A percentile compares a stretch with the other conserved stretches of the same genome.
phyloP scores from a whole-genome alignment of 2,329 filamentous ascomycete species.

The Xylariaceae sp. region DNA sequence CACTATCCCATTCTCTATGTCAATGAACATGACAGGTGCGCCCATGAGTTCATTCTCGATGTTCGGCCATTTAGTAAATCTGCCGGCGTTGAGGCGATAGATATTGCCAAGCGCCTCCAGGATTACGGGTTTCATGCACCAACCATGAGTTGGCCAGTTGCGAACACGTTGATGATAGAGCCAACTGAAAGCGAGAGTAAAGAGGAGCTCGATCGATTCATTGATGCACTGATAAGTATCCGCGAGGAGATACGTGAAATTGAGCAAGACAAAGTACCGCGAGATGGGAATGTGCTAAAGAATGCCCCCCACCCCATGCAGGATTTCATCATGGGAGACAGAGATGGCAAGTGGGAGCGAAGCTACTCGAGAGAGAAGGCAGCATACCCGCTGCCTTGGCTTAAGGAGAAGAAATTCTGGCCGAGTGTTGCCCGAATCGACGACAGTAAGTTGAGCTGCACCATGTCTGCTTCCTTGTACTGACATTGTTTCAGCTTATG shows the following conservation, averaged over 20 bases:
- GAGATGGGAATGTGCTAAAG: constrained; percentile 83
- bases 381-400: constrained; percentile 81
- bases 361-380: constrained; percentile 81
- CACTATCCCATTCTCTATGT: constrained; percentile 95
- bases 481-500: constrained; percentile 66
- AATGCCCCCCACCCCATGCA: constrained; percentile 85
- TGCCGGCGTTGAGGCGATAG: constrained; percentile 86
- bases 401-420: constrained; percentile 98
- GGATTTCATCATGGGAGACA: constrained; percentile 71
- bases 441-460: constrained; percentile 68
- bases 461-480: not conserved
- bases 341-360: constrained; percentile 75
- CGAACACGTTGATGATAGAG: constrained; percentile 97
- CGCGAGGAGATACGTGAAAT: constrained; percentile 82
- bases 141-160: constrained; percentile 95
- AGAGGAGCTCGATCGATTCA: constrained; percentile 91
- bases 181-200: constrained; percentile 94
- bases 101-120: constrained; percentile 94
- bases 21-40: constrained; percentile 84
- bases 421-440: constrained; percentile 84
- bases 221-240: constrained; percentile 86
- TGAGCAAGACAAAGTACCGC: constrained; percentile 78
- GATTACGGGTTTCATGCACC: constrained; percentile 98
- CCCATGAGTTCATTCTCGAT: constrained; percentile 97
- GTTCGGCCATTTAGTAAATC: constrained; percentile 82